A percentile compares a stretch with the other conserved stretches of the same genome.
Conservation (phyloP, 2,329 filamentous ascomycete species). For the Trichoderma atrobrunneum region DNA sequence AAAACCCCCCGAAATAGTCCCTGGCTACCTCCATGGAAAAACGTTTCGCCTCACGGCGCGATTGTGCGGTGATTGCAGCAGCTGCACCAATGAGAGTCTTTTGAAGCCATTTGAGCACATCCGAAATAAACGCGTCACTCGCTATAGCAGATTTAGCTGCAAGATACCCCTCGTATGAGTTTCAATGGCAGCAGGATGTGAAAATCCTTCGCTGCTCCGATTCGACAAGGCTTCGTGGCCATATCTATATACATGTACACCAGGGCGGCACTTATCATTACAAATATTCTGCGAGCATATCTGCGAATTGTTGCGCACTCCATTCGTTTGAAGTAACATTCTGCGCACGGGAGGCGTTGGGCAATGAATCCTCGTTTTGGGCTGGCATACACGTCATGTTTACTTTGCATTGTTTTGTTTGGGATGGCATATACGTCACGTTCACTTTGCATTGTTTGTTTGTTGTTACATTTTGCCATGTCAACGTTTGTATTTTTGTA, state of each 20-base stretch:
- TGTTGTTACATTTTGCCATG: not conserved
- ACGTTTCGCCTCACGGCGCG: not conserved
- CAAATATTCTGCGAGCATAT: not conserved
- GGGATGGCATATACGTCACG: not conserved
- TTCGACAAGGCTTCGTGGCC: not conserved
- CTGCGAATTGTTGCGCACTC: not conserved
- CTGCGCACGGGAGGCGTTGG: not conserved
- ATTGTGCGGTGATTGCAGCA: not conserved
- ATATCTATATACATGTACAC: not conserved
- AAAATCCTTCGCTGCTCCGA: not conserved
- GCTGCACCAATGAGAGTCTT: not conserved
- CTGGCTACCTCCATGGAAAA: not conserved
- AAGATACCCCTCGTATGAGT: not conserved
- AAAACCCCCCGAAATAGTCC: not conserved
- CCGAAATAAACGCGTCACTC: not conserved
- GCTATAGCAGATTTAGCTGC: not conserved
- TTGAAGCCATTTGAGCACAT: constrained; percentile 5
- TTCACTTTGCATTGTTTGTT: not conserved
- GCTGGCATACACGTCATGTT: not conserved
- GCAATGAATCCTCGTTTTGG: not conserved
- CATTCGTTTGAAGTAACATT: not conserved
- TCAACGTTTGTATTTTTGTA: not conserved
- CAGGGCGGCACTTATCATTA: not conserved
- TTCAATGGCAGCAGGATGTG: not conserved
- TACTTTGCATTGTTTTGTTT: not conserved